phyloP scores from a whole-genome alignment of 75 land plant species.

The Selaginella moellendorffii region DNA sequence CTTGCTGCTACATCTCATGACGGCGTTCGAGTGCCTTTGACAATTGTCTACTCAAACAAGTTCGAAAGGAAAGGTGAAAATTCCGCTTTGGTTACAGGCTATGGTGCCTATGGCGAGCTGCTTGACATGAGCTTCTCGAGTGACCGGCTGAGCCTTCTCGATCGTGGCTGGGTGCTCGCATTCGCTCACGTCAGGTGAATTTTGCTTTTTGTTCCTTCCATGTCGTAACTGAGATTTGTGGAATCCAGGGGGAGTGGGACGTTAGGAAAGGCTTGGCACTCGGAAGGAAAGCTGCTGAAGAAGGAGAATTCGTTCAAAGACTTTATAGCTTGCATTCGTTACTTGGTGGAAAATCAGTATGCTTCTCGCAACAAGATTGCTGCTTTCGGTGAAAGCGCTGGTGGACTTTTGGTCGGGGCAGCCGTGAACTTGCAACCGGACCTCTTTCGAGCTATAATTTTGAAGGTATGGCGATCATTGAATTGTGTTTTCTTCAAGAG shows the following conservation, averaged over 20 bases:
- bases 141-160: constrained; percentile 65
- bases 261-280: constrained; percentile 75
- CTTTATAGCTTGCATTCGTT: constrained; percentile 55
- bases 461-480: constrained; percentile 38
- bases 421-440: constrained; percentile 57
- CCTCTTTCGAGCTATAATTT: constrained; percentile 60
- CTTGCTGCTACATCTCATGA: constrained; percentile 52
- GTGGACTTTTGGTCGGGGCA: constrained; percentile 69
- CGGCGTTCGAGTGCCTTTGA: constrained; percentile 55
- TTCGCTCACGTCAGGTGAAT: constrained; percentile 93
- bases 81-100: constrained; percentile 74
- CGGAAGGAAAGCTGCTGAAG: constrained; percentile 45
- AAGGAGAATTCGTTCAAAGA: constrained; percentile 69
- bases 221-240: neutral
- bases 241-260: constrained; percentile 78
- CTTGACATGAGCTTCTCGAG: constrained; percentile 69
- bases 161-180: constrained; percentile 90
- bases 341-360: constrained; percentile 39
- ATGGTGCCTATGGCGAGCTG: constrained; percentile 93
- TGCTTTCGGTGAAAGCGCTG: constrained; percentile 93
- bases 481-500: neutral
- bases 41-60: constrained; percentile 43
- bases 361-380: constrained; percentile 59
- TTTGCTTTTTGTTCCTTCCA: neutral
- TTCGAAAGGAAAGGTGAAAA: constrained; percentile 31